Base-by-base conservation (phyloP, 2,329 filamentous ascomycete species). In the Trichoderma koningiopsis region DNA sequence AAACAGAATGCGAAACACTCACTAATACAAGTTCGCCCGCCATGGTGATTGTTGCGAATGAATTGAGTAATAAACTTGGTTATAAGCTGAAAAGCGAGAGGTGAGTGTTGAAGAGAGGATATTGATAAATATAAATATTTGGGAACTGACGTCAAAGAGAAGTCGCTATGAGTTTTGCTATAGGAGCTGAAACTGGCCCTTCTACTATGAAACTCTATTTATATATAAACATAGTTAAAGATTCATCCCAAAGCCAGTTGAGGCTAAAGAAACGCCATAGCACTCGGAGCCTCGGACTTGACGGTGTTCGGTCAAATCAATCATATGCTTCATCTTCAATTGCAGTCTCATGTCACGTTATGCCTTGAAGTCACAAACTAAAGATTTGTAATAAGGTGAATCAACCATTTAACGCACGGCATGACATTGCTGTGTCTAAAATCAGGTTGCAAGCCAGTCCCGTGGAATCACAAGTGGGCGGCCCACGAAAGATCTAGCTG, bases 391-490 rank as follows among this genome's bases (percentile, higher is more conserved):
- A 64, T 37, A 14, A 1, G 5, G 13, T 27, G 33, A 40, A 24
- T 19, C 16, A 55, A 3, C 14, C 22, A 5, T 40, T 22, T 16
- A n/a, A n/a, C 37, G 22, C 37, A 19, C 37, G 22, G 27, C 37
- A 40, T 47, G 19, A 10, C 11, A 49, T 22, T 10, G 27, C 24
- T 22, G 6, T n/a, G 37, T 29, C 13, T 10, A n/a, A 22, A 31
- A 29, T 27, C 19, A 47, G 7, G 22, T 16, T 43, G 27, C 19
- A 22, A 11, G 27, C 71, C 79, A 78, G 76, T 79, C 80, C 29
- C 80, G 2, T 22, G 22, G 47, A 24, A 24, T 22, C 3, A 49
- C 24, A 0, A 24, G 47, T 22, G 10, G 19, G 19, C 13, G 47
- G 13, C 47, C 47, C 22, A 49, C 22, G 47, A 49, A 5, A 13